Conservation (phyloP, 2,329 filamentous ascomycete genomes). For the Exophiala sp. region DNA sequence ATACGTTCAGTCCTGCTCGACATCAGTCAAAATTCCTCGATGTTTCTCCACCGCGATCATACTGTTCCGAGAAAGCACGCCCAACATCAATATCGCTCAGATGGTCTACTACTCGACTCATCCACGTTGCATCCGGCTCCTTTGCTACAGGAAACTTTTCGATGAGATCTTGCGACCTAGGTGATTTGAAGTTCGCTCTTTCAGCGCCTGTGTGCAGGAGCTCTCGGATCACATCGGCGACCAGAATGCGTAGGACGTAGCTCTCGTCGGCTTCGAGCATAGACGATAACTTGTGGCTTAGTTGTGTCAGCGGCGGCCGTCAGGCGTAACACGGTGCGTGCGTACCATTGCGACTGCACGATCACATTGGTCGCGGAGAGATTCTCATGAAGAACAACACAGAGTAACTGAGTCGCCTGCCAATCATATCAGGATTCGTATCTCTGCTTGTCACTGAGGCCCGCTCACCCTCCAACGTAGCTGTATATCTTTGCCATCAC, state of each 20-base stretch:
- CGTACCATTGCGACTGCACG: slow-evolving; percentile 2
- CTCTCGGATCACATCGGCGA: slow-evolving; percentile 23
- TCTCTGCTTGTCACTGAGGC: not conserved
- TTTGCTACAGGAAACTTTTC: slow-evolving; percentile 5
- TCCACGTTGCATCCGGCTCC: slow-evolving; percentile 8
- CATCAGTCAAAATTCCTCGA: not conserved
- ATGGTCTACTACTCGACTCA: slow-evolving; percentile 14
- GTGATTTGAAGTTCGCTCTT: slow-evolving; percentile 3
- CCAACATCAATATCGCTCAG: slow-evolving; percentile 4
- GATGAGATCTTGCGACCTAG: not conserved
- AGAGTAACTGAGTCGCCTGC: slow-evolving; percentile 14
- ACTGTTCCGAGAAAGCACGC: slow-evolving; percentile 5
- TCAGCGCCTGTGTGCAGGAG: slow-evolving; percentile 9
- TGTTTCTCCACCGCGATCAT: not conserved
- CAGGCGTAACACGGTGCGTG: not conserved
- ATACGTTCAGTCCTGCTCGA: slow-evolving; percentile 7
- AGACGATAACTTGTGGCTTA: slow-evolving; percentile 2
- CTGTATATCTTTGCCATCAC: slow-evolving; percentile 4
- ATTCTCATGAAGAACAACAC: slow-evolving; percentile 5
- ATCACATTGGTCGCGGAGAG: not conserved
- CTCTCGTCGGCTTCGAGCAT: slow-evolving; percentile 7
- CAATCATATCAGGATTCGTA: not conserved
- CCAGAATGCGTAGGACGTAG: slow-evolving; percentile 18
- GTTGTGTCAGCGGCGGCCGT: slow-evolving; percentile 1
- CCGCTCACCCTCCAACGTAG: slow-evolving; percentile 10